phyloP scores from a whole-genome alignment of 169 alveolate species.

The Plasmodium cynomolgi region DNA sequence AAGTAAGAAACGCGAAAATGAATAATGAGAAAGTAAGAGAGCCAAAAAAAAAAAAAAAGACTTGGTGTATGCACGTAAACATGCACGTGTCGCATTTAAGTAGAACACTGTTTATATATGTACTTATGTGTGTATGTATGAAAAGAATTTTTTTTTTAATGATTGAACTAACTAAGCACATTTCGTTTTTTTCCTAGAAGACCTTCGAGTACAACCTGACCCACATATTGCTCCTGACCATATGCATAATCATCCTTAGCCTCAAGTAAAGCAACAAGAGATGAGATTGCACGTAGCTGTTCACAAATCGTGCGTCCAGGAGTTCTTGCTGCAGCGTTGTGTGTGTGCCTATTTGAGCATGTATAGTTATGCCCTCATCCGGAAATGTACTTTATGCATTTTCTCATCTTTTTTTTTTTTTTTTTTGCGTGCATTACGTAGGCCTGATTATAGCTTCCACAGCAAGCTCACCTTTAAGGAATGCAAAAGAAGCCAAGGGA shows the following conservation, averaged over 20 bases:
- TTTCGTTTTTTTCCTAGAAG: conserved; percentile 4
- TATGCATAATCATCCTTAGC: conserved; percentile 73
- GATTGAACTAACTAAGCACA: background rate
- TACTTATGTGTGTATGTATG: background rate
- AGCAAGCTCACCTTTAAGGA: conserved; percentile 8
- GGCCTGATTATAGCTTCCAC: conserved; percentile 55
- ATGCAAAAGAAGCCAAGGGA: conserved; percentile 24
- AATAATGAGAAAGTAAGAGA: background rate
- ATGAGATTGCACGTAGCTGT: background rate
- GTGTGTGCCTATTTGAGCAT: background rate
- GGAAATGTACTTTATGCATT: background rate
- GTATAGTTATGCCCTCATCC: background rate
- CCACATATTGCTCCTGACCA: conserved; percentile 67
- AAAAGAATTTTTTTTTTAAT: background rate
- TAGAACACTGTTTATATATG: background rate
- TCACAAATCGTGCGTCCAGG: background rate
- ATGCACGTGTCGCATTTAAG: background rate
- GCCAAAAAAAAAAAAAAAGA: background rate
- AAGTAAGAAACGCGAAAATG: conserved; percentile 29
- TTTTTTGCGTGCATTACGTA: background rate
- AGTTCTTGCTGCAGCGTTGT: background rate
- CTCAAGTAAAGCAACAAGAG: conserved; percentile 44
- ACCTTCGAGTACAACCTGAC: conserved; percentile 71
- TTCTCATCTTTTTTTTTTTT: conserved; percentile 3
- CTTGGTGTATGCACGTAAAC: background rate